Conservation (phyloP, 768 basidiomycete species). For the Scleroderma bovista region DNA sequence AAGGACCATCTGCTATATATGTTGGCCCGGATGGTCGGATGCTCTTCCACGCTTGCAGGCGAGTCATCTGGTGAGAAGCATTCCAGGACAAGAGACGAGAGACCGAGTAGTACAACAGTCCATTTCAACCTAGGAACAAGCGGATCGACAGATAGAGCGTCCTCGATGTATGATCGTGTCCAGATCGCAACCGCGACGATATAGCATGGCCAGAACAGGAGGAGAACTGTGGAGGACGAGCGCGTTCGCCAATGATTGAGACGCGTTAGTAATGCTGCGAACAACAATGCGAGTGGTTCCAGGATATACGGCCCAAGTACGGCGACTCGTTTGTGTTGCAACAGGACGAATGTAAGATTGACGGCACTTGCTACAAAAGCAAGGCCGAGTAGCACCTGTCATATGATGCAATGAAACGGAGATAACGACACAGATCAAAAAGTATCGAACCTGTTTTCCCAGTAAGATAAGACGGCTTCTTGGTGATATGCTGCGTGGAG, state of each 20-base stretch:
- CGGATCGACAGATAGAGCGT: constrained; percentile 26
- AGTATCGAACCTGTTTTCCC: constrained; percentile 57
- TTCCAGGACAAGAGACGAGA: constrained; percentile 60
- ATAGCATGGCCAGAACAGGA: constrained; percentile 82
- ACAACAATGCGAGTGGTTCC: constrained; percentile 48
- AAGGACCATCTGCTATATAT: constrained; percentile 82
- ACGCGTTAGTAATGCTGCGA: constrained; percentile 48
- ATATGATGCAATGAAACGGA: too few species aligned
- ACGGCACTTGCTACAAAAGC: constrained; percentile 43
- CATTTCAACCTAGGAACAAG: constrained; percentile 43
- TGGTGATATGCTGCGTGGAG: constrained; percentile 31
- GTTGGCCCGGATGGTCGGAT: constrained; percentile 71
- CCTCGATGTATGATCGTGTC: constrained; percentile 49
- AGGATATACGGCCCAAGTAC: constrained; percentile 50
- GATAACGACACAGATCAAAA: too few species aligned
- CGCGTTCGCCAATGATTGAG: constrained; percentile 68
- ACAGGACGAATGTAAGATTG: constrained; percentile 35
- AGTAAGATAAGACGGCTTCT: constrained; percentile 49
- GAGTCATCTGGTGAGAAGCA: constrained; percentile 58
- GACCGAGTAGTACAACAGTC: constrained; percentile 38
- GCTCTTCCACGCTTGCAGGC: constrained; percentile 45
- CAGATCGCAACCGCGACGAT: constrained; percentile 44
- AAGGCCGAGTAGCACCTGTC: constrained; percentile 43
- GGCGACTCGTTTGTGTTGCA: constrained; percentile 32
- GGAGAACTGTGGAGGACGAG: constrained; percentile 62